Conservation (phyloP, 768 basidiomycete species). For the Macrocybe gigantea region DNA sequence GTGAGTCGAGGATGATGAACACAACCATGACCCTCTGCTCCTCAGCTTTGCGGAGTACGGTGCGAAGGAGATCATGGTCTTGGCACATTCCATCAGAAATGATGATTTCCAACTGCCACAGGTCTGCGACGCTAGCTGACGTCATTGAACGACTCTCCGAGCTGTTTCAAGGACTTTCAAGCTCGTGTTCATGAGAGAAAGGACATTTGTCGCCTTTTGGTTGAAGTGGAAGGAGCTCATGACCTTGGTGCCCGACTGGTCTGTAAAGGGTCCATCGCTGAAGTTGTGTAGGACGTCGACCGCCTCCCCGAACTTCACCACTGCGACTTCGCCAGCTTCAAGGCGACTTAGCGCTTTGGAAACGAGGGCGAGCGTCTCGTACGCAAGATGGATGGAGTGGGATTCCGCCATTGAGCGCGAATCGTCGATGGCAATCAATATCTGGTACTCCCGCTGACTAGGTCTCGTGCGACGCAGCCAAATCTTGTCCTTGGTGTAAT, state of each 20-base stretch:
- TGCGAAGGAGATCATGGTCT: constrained; percentile 82
- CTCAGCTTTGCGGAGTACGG: constrained; percentile 75
- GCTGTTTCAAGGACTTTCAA: constrained; percentile 72
- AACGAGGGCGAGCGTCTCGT: constrained; percentile 88
- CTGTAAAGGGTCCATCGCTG: constrained; percentile 73
- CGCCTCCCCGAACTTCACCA: constrained; percentile 84
- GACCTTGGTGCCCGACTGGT: constrained; percentile 74
- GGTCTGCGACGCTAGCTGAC: constrained; percentile 65
- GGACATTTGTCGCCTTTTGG: constrained; percentile 85
- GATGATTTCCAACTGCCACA: constrained; percentile 98
- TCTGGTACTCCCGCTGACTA: constrained; percentile 91
- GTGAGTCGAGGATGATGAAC: constrained; percentile 91
- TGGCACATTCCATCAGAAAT: constrained; percentile 99
- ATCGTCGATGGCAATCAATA: constrained; percentile 92
- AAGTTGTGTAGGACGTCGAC: constrained; percentile 90
- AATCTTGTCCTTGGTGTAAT: constrained; percentile 99
- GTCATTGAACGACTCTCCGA: constrained; percentile 56
- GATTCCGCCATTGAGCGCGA: constrained; percentile 95
- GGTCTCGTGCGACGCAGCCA: constrained; percentile 95
- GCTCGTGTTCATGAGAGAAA: constrained; percentile 75
- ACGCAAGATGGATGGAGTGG: constrained; percentile 88
- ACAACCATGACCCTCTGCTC: constrained; percentile 93
- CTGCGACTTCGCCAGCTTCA: constrained; percentile 91
- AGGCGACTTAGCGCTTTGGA: constrained; percentile 86
- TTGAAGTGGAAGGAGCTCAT: constrained; percentile 85